These are phyloP conservation scores for Sinapis alba DNA, from an alignment of 441 rosid species.

Conservation along the genomic window DNA sequence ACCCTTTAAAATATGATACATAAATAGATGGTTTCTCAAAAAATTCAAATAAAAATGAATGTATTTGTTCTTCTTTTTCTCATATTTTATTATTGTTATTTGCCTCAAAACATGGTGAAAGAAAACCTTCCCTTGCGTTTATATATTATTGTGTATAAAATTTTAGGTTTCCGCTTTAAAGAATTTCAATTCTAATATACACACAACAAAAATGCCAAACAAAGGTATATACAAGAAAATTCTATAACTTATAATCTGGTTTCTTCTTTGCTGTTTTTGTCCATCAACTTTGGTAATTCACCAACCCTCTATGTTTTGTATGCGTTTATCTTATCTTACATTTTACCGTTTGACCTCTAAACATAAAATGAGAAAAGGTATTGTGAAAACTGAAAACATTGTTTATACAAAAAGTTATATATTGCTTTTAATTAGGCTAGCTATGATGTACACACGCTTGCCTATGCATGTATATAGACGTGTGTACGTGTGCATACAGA, in stretches of 20 bases:
- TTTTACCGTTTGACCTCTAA: not conserved
- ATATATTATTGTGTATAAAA: not conserved
- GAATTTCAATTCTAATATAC: not conserved
- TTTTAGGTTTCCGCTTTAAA: not conserved
- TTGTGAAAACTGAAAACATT: not conserved
- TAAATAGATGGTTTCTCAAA: not conserved
- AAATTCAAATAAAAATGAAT: not conserved
- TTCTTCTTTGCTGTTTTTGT: not conserved
- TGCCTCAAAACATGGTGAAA: not conserved
- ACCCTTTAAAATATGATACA: not conserved
- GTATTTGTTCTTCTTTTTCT: not conserved
- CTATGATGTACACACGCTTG: not conserved
- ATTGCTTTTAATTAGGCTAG: not conserved
- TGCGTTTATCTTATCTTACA: not conserved
- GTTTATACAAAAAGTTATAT: not conserved
- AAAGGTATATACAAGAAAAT: not conserved
- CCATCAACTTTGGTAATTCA: not conserved
- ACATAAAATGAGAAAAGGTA: not conserved
- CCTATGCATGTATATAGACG: not conserved
- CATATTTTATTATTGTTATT: not conserved
- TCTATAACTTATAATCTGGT: not conserved
- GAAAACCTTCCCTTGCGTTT: not conserved
- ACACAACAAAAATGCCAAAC: not conserved
- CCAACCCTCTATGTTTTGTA: not conserved
- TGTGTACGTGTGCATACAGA: not conserved